Evolutionary conservation across 192 early-diverging fungal species (phyloP).

Genomic region (Backusella tarrabulga): DNA sequence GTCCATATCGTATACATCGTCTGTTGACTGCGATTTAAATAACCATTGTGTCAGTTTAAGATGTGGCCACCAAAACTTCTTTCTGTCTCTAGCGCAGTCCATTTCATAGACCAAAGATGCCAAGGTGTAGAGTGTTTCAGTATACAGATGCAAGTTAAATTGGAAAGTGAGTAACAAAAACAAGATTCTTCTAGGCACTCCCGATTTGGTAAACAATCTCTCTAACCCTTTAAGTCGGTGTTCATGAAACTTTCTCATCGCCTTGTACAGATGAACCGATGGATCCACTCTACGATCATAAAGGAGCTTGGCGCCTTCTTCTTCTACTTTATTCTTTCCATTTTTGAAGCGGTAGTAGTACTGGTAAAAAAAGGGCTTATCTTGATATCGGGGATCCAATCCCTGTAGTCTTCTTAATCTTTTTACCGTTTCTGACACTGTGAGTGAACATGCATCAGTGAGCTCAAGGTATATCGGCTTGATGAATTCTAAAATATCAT

Average conservation of each 20-base stretch:
- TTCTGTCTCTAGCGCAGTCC: constrained; percentile 10
- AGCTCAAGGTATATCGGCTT: constrained; percentile 21
- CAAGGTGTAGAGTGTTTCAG: constrained; percentile 26
- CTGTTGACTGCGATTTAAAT: background rate
- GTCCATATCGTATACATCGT: constrained; percentile 15
- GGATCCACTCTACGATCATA: constrained; percentile 15
- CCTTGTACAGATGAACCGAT: constrained; percentile 10
- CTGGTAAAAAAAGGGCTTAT: constrained; percentile 21
- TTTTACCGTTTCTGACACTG: constrained; percentile 22
- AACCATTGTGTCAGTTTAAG: constrained; percentile 18
- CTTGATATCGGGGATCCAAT: constrained; percentile 25
- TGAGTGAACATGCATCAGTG: constrained; percentile 13
- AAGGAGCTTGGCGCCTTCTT: background rate
- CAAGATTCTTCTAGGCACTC: constrained; percentile 22
- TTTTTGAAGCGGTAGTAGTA: constrained; percentile 3
- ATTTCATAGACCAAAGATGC: constrained; percentile 32
- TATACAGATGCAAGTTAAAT: constrained; percentile 24
- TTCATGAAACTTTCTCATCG: constrained; percentile 24
- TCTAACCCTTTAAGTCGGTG: constrained; percentile 19
- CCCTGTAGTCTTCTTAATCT: constrained; percentile 13
- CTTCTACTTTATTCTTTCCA: background rate
- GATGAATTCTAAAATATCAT: constrained; percentile 7
- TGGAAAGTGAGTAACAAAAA: constrained; percentile 26
- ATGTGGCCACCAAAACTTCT: constrained; percentile 20
- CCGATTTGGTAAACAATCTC: background rate